Percentiles rank a stretch among this genome's conserved stretches.
These are phyloP conservation scores for Sodiomyces alkalinus DNA, from an alignment of 2,329 filamentous ascomycete species.

Conservation along the genomic window DNA sequence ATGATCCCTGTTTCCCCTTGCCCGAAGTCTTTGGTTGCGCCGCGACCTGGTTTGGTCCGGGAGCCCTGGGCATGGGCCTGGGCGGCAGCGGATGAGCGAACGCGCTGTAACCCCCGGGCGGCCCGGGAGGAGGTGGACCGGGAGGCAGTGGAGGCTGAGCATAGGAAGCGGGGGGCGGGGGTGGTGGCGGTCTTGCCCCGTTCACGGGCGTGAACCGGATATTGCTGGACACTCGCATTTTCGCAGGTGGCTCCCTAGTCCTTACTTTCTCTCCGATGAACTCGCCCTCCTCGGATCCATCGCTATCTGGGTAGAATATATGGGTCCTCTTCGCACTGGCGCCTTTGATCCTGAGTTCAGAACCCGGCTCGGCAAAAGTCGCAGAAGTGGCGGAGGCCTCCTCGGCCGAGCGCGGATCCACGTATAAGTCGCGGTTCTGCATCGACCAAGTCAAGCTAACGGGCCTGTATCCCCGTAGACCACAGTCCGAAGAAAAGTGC, in stretches of 20 bases:
- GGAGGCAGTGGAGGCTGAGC: conserved; percentile 22
- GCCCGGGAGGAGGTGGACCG: conserved; percentile 19
- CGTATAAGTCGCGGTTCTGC: conserved; percentile 30
- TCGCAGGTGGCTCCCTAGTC: conserved; percentile 15
- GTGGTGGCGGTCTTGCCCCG: conserved; percentile 3
- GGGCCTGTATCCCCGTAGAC: conserved; percentile 8
- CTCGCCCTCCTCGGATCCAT: conserved; percentile 26
- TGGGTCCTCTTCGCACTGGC: conserved; percentile 20
- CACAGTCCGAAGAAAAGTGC: conserved; percentile 45
- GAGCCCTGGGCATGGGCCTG: too few species aligned
- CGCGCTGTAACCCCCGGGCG: conserved; percentile 8
- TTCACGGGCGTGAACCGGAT: conserved; percentile 17
- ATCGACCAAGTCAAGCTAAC: conserved; percentile 35
- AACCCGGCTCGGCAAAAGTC: conserved; percentile 11
- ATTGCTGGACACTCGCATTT: conserved; percentile 24
- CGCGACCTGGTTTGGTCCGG: too few species aligned
- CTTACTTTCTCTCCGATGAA: conserved; percentile 23
- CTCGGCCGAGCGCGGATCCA: conserved; percentile 27
- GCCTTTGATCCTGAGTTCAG: conserved; percentile 16
- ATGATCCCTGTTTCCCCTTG: too few species aligned
- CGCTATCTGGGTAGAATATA: conserved; percentile 30
- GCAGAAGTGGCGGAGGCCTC: conserved; percentile 17
- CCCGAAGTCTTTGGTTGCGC: too few species aligned
- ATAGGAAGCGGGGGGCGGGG: conserved; percentile 8
- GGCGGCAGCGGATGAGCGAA: conserved; percentile 3